Evolutionary conservation across 331 rosid species (phyloP).

Genomic region (Pyracantha coccinea): DNA sequence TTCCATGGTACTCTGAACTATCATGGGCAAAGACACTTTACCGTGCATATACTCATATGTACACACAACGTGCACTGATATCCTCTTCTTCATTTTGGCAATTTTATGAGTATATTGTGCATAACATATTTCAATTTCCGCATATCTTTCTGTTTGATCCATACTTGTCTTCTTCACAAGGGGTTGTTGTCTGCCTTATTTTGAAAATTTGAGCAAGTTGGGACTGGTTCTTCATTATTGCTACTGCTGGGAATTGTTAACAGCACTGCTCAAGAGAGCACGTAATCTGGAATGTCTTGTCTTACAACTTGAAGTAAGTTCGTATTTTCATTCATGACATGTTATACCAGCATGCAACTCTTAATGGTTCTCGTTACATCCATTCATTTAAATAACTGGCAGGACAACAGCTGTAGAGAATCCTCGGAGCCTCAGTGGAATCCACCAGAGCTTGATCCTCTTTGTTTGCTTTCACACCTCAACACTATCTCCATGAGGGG

Average conservation of each 20-base stretch:
- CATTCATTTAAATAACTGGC: too few species aligned
- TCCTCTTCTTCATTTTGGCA: too few species aligned
- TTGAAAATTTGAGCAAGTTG: background rate
- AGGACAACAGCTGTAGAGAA: too few species aligned
- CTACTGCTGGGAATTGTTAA: background rate
- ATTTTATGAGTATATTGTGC: background rate
- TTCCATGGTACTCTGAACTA: background rate
- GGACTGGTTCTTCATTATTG: background rate
- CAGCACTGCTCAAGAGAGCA: background rate
- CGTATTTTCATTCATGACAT: background rate
- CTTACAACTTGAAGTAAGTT: background rate
- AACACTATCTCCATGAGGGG: background rate
- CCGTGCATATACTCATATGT: too few species aligned
- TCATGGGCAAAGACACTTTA: background rate
- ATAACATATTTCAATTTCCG: background rate
- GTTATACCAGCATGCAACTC: background rate
- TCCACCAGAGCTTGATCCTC: background rate
- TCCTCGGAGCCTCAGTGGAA: background rate
- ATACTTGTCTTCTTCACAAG: background rate
- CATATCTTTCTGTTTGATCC: background rate
- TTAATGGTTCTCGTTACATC: background rate
- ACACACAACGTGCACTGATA: too few species aligned
- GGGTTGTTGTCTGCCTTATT: background rate
- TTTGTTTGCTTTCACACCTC: background rate
- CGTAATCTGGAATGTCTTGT: background rate